Percentiles rank a stretch among this genome's conserved stretches.
phyloP scores from a whole-genome alignment of 2,329 filamentous ascomycete species.

The Pyrenophora seminiperda region DNA sequence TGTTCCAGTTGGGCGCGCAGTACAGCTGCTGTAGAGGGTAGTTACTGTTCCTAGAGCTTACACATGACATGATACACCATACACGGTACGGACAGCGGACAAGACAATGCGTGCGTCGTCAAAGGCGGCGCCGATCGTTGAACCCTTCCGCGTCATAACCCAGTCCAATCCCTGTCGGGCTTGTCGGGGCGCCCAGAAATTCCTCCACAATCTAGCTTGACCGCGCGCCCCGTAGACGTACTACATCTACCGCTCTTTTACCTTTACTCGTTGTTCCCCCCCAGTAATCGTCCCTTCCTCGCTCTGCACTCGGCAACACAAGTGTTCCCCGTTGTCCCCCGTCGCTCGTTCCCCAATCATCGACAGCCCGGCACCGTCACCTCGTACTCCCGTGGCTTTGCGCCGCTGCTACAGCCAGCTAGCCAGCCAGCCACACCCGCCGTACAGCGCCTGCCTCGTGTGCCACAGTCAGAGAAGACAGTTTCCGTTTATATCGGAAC shows the following conservation, averaged over 20 bases:
- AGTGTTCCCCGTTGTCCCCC: constrained; percentile 21
- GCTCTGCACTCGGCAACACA: constrained; percentile 6
- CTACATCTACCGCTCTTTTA: constrained; percentile 17
- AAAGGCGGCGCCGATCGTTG: constrained; percentile 7
- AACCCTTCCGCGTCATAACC: constrained; percentile 20
- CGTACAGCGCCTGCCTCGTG: constrained; percentile 20
- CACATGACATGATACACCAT: no score
- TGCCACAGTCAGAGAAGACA: constrained; percentile 12
- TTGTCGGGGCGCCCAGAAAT: constrained; percentile 19
- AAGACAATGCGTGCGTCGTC: constrained; percentile 5
- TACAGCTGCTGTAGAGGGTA: no score
- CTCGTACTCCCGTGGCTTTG: constrained; percentile 40
- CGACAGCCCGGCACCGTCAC: constrained; percentile 10
- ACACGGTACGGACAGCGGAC: no score
- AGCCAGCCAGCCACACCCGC: constrained; percentile 24
- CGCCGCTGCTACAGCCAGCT: constrained; percentile 33
- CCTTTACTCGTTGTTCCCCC: constrained; percentile 1
- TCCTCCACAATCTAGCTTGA: constrained; percentile 20
- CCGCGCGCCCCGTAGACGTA: constrained; percentile 19
- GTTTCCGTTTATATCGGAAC: constrained; percentile 9
- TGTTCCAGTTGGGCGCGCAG: background rate
- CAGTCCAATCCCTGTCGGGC: constrained; percentile 14
- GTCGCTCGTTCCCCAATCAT: constrained; percentile 31
- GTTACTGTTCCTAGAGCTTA: no score
- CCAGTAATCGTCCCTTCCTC: background rate